Conservation (phyloP, 2,329 filamentous ascomycete genomes). For the Magnaporthiopsis rhizophila region DNA sequence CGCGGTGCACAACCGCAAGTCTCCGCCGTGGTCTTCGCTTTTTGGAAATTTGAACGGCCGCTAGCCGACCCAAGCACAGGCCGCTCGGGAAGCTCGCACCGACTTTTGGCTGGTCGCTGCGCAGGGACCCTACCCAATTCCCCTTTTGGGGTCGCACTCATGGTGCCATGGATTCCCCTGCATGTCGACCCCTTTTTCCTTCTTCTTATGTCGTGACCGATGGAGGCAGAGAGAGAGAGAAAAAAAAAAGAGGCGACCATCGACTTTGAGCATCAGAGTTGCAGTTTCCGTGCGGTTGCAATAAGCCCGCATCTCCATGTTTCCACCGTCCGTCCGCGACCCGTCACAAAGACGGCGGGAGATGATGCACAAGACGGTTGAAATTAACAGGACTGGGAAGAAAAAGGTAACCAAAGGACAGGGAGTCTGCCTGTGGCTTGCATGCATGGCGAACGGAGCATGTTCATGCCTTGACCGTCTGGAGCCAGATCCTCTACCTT, state of each 20-base stretch:
- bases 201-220: too few species aligned
- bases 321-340: too few species aligned
- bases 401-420: neutral
- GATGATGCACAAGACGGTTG: neutral
- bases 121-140: neutral
- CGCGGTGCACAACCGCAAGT: neutral
- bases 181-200: neutral
- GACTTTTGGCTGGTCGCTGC: neutral
- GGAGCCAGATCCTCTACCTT: neutral
- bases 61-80: neutral
- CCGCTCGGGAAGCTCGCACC: neutral
- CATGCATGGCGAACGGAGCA: neutral
- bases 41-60: neutral
- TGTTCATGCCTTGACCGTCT: neutral
- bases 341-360: neutral
- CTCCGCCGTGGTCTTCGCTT: neutral
- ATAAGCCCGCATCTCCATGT: too few species aligned
- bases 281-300: too few species aligned
- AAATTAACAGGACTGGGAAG: neutral
- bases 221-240: too few species aligned
- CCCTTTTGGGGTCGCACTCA: neutral
- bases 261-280: too few species aligned
- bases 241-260: neutral
- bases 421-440: neutral
- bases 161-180: neutral